Evolutionary conservation across 202 grass and related monocot species (phyloP).

Genomic region (Setaria italica): DNA sequence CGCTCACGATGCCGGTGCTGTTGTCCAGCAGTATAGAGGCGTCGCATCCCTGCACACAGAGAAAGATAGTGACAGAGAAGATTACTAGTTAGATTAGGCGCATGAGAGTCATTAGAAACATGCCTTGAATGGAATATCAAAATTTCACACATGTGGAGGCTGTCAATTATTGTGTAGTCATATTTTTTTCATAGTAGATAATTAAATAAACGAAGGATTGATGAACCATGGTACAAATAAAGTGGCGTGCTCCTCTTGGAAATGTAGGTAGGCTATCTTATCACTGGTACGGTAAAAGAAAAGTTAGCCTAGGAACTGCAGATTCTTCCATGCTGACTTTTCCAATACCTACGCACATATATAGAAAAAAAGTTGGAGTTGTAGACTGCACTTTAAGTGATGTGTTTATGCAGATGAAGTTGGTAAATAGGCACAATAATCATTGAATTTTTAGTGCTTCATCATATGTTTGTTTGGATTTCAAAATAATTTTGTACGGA

Average conservation of each 20-base stretch:
- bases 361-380: not conserved
- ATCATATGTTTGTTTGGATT: not conserved
- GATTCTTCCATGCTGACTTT: conserved; percentile 28
- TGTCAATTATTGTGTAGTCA: conserved; percentile 6
- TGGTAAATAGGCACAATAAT: not conserved
- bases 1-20: conserved; percentile 63
- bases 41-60: conserved; percentile 63
- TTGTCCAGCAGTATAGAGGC: conserved; percentile 79
- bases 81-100: not conserved
- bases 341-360: not conserved
- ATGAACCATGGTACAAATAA: conserved; percentile 21
- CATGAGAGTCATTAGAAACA: not conserved
- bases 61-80: not conserved
- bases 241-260: conserved; percentile 9
- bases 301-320: not conserved
- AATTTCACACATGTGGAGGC: not conserved
- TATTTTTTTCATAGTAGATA: not conserved
- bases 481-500: not conserved
- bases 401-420: not conserved
- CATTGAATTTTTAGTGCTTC: not conserved
- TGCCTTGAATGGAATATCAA: not conserved
- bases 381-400: not conserved
- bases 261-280: conserved; percentile 38
- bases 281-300: conserved; percentile 18
- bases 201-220: not conserved